Evolutionary conservation across 2,329 filamentous ascomycete genomes (phyloP), one percentile per base, ranked within the genome.

Genomic region (Paecilomyces sp.): DNA sequence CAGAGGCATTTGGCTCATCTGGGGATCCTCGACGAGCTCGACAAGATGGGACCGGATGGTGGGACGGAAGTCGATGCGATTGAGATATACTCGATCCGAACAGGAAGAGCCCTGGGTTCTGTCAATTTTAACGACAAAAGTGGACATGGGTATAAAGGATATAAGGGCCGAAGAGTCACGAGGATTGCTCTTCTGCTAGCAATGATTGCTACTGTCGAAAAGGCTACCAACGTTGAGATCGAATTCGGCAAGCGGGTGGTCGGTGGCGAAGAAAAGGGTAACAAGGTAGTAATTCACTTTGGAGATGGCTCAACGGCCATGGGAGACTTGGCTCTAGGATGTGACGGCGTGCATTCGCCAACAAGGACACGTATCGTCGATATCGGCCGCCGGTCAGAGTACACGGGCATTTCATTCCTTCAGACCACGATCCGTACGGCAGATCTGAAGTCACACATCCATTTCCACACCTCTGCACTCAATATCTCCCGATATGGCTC

Each of bases 1-100:
- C 70, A 79, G 47, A 68, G 77, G 7, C 74, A 78, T 62, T 72
- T 80, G 5, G 72, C 76, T 28, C 70, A 75, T 36, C 65, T 79
- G 3, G 76, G 76, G 1, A 72, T 78, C 2, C 66, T 78, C 2
- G 63, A 70, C 1, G 73, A 76, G 57, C 62, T 79, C 22, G 64
- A 73, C 53, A 67, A 70, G 2, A 70, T 74, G 64, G 76, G 76
- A 11, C 61, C 73, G 3, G 74, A 77, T 18, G 72, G 72, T 0
- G 75, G 75, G 31, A 67, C 70, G 1, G 74, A 76, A 18, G 74
- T 77, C n/a, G 70, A 76, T 57, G 72, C 70, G 3, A 74, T 77
- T 51, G 71, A 78, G 56, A 65, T 79, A 6, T 76, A 73, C 57
- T 78, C 76, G 7, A 67, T 70, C 33, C 76, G 76, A 2, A 76